Evolutionary conservation across 306 rosid species (phyloP).

Genomic region (Cucurbita maxima): DNA sequence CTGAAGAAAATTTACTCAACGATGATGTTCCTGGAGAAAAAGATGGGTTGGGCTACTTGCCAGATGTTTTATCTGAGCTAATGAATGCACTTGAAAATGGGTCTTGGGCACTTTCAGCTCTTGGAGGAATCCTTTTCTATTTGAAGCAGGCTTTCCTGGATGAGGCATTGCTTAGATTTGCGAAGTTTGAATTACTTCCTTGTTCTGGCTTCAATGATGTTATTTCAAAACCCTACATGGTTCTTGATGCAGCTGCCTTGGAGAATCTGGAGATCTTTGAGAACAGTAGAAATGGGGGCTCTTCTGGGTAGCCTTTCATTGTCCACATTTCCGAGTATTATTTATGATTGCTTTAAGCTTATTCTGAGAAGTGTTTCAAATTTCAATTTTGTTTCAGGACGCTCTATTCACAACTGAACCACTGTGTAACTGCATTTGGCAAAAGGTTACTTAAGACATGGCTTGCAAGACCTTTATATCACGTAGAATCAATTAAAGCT

Average conservation of each 20-base stretch:
- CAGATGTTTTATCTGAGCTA: conserved; percentile 59
- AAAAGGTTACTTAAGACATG: conserved; percentile 81
- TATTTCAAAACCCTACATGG: conserved; percentile 69
- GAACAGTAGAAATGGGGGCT: conserved; percentile 76
- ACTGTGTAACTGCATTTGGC: conserved; percentile 90
- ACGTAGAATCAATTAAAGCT: conserved; percentile 50
- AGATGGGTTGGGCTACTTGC: conserved; percentile 33
- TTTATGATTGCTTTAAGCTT: conserved; percentile 8
- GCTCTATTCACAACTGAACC: conserved; percentile 70
- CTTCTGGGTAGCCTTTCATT: conserved; percentile 55
- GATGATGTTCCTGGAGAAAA: conserved; percentile 15
- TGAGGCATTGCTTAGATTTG: conserved; percentile 67
- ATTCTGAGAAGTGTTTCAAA: conserved; percentile 16
- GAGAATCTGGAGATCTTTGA: conserved; percentile 96
- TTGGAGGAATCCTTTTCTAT: conserved; percentile 85
- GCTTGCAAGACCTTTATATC: conserved; percentile 88
- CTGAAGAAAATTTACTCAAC: not conserved
- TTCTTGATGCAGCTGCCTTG: conserved; percentile 84
- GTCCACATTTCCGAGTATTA: not conserved
- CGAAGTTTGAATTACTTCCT: conserved; percentile 75
- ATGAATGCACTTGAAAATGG: conserved; percentile 34
- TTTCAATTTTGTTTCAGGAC: conserved; percentile 39
- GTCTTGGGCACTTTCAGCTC: conserved; percentile 80
- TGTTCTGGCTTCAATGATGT: conserved; percentile 42
- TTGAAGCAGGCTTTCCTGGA: conserved; percentile 88